A percentile compares a stretch with the other conserved stretches of the same genome.
Evolutionary conservation across 2,329 filamentous ascomycete species (phyloP).

Genomic region (Hirsutella thompsonii): DNA sequence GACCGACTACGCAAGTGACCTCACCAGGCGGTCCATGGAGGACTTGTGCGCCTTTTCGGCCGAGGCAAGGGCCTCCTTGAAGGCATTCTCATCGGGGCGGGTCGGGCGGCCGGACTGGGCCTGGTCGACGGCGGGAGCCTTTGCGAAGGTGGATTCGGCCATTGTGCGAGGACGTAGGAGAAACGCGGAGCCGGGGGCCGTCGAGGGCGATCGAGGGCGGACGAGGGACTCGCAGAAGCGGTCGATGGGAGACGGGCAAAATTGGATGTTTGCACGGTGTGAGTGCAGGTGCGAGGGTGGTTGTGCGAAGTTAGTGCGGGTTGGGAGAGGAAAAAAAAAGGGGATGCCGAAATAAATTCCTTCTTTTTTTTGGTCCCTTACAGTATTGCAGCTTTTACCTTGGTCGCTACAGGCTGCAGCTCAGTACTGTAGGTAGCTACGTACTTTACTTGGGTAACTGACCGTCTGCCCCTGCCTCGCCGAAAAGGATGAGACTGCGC

Average conservation of each 20-base stretch:
- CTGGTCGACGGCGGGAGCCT: slow-evolving; percentile 28
- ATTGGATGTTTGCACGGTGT: too few relatives aligned
- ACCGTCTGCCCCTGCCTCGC: too few relatives aligned
- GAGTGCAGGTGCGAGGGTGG: background rate
- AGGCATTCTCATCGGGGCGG: slow-evolving; percentile 78
- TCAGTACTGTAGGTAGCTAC: too few relatives aligned
- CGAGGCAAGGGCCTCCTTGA: slow-evolving; percentile 64
- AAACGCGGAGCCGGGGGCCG: slow-evolving; percentile 13
- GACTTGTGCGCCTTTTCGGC: slow-evolving; percentile 79
- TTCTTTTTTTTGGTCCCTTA: background rate
- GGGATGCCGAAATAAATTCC: background rate
- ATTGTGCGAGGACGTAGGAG: slow-evolving; percentile 18
- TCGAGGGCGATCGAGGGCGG: background rate
- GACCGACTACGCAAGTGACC: slow-evolving; percentile 2
- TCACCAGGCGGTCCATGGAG: slow-evolving; percentile 48
- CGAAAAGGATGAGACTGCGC: too few relatives aligned
- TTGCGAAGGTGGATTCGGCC: slow-evolving; percentile 32
- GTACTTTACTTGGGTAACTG: too few relatives aligned
- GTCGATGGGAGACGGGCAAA: background rate
- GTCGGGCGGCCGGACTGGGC: slow-evolving; percentile 49
- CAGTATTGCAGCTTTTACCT: too few relatives aligned
- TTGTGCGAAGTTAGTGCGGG: background rate
- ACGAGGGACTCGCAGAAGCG: background rate
- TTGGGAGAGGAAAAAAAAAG: background rate
- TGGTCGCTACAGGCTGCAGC: too few relatives aligned